Conservation (phyloP, 768 basidiomycete species). For the Leccinum obscurum region DNA sequence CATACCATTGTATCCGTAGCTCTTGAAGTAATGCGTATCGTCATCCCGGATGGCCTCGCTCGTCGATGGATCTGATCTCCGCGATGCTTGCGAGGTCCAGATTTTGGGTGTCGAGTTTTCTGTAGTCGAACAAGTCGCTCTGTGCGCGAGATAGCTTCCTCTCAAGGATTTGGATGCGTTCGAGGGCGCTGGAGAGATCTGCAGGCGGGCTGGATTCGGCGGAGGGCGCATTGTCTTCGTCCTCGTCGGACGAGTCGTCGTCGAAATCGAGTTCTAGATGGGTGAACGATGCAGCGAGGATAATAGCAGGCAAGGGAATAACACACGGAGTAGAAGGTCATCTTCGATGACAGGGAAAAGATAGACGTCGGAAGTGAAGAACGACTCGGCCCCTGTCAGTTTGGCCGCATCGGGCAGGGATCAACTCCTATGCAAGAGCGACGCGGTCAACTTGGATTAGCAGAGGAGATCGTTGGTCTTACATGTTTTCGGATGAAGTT, state of each 20-base stretch:
- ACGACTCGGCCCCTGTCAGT: constrained; percentile 56
- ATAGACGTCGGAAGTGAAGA: constrained; percentile 76
- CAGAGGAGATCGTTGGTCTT: not conserved
- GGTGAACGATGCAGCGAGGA: not conserved
- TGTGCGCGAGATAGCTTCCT: constrained; percentile 60
- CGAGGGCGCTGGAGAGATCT: constrained; percentile 36
- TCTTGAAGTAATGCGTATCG: constrained; percentile 92
- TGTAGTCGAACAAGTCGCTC: constrained; percentile 63
- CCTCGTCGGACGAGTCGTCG: constrained; percentile 74
- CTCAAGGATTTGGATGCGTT: constrained; percentile 60
- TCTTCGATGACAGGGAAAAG: constrained; percentile 81
- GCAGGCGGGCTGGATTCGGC: constrained; percentile 18
- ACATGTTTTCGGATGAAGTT: constrained; percentile 86
- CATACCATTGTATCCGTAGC: constrained; percentile 84
- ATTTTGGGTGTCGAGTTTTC: constrained; percentile 52
- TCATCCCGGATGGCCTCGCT: constrained; percentile 59
- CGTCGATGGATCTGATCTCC: constrained; percentile 36
- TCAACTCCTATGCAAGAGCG: constrained; percentile 47
- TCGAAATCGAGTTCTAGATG: constrained; percentile 60
- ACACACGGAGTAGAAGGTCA: constrained; percentile 87
- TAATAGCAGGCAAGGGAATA: not conserved
- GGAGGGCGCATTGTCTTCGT: constrained; percentile 4
- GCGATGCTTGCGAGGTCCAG: constrained; percentile 47
- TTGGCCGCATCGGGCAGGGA: constrained; percentile 42
- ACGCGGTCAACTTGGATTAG: not conserved